Percentiles rank a stretch among this genome's conserved stretches.
Conservation (phyloP, 148 eudicot genomes). For the Nyssa sinensis region DNA sequence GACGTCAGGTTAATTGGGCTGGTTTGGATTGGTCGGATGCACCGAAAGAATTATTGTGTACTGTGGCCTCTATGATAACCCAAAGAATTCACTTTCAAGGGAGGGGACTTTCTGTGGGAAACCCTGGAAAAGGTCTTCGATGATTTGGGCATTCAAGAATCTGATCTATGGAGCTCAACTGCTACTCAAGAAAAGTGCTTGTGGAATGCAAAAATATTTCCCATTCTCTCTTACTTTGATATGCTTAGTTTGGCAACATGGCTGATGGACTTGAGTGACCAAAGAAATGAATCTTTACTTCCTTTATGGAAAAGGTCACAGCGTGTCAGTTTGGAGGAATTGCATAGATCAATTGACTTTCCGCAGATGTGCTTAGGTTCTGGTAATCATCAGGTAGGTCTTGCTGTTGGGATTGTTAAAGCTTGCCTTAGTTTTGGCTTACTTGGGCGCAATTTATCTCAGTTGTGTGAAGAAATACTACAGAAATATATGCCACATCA, state of each 20-base stretch:
- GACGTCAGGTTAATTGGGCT: too few species aligned
- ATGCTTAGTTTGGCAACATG: constrained; percentile 85
- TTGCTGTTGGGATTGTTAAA: constrained; percentile 76
- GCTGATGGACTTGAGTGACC: constrained; percentile 71
- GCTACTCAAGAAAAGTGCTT: constrained; percentile 60
- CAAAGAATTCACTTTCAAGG: constrained; percentile 55
- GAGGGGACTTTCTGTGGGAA: constrained; percentile 95
- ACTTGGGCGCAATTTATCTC: constrained; percentile 89
- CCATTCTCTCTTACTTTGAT: constrained; percentile 67
- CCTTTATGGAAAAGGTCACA: constrained; percentile 56
- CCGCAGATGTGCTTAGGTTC: constrained; percentile 77
- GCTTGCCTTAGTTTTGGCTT: constrained; percentile 84
- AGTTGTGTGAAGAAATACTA: constrained; percentile 76
- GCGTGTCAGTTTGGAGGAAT: constrained; percentile 83
- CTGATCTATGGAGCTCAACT: constrained; percentile 62
- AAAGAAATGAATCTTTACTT: constrained; percentile 40
- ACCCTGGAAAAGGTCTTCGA: constrained; percentile 78
- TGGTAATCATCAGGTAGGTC: constrained; percentile 80
- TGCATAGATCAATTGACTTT: constrained; percentile 89
- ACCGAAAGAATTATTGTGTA: constrained; percentile 70
- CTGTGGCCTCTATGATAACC: constrained; percentile 98
- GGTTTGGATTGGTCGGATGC: constrained; percentile 62
- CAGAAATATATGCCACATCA: too few species aligned
- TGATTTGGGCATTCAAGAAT: constrained; percentile 71
- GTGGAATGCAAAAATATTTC: constrained; percentile 93